Conservation (phyloP, 78 protist genomes). For the Dictyostelium brefeldianum region DNA sequence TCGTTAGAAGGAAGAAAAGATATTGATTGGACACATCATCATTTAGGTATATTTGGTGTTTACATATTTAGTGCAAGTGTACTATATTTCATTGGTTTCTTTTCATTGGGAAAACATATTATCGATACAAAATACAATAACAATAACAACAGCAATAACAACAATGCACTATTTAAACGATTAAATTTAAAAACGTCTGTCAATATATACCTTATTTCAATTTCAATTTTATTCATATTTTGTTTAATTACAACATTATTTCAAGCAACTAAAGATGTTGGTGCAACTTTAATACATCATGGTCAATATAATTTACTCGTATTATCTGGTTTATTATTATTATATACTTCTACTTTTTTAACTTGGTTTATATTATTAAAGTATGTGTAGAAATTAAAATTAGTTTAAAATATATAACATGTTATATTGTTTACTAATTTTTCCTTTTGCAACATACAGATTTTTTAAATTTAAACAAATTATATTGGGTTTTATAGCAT, state of each 20-base stretch:
- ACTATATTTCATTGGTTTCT: slow-evolving; percentile 39
- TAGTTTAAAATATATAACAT: no score
- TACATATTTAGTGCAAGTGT: slow-evolving; percentile 22
- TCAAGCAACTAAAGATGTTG: slow-evolving; percentile 46
- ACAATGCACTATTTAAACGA: background rate
- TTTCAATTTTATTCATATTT: background rate
- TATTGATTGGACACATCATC: slow-evolving; percentile 78
- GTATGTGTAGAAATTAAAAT: no score
- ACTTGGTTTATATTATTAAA: slow-evolving; percentile 47
- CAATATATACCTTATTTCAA: background rate
- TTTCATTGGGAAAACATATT: background rate
- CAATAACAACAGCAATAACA: background rate
- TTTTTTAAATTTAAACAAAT: slow-evolving; percentile 44
- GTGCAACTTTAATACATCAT: slow-evolving; percentile 47
- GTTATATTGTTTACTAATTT: background rate
- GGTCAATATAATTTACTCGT: slow-evolving; percentile 63
- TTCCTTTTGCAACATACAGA: background rate
- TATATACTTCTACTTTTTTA: slow-evolving; percentile 25
- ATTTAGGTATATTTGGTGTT: slow-evolving; percentile 59
- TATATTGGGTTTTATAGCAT: slow-evolving; percentile 1
- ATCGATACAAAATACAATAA: slow-evolving; percentile 2
- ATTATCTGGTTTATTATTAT: slow-evolving; percentile 10
- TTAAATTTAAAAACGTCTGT: background rate
- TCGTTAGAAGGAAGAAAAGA: slow-evolving; percentile 64
- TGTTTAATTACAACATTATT: slow-evolving; percentile 7